Evolutionary conservation across 352 stramenopile species (phyloP).

Genomic region (Pelagophyceae sp.): DNA sequence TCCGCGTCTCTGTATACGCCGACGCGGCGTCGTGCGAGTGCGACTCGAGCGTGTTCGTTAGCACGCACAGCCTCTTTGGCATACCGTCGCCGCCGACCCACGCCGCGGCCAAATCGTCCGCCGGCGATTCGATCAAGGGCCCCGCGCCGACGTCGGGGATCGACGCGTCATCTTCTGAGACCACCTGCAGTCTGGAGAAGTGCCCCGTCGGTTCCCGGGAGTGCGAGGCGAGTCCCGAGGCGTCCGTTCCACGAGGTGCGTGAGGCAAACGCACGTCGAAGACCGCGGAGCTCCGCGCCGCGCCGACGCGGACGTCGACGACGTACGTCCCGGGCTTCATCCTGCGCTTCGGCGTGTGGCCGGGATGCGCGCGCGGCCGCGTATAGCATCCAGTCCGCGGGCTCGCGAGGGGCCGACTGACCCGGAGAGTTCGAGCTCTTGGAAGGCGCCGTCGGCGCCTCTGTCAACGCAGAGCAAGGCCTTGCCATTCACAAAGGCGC

Average conservation of each 20-base stretch:
- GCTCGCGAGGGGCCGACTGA: neutral
- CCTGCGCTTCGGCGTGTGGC: too few species aligned
- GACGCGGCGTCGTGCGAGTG: too few species aligned
- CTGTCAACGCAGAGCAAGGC: neutral
- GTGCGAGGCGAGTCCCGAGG: neutral
- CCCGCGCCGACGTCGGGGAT: neutral
- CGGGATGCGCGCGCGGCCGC: too few species aligned
- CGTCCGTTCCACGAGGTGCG: neutral
- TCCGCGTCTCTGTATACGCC: too few species aligned
- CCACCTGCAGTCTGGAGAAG: too few species aligned
- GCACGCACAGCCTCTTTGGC: neutral
- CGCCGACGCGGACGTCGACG: neutral
- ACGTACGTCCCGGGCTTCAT: neutral
- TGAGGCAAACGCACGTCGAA: neutral
- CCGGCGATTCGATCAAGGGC: neutral
- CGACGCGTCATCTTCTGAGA: too few species aligned
- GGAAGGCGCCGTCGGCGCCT: neutral
- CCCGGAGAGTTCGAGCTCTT: neutral
- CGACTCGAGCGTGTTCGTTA: slow-evolving; percentile 1
- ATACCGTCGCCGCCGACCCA: neutral
- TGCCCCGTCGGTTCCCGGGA: too few species aligned
- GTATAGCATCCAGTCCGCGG: too few species aligned
- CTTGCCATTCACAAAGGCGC: neutral
- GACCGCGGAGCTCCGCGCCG: neutral
- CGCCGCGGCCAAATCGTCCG: neutral